These are phyloP conservation scores for Schizopora paradoxa DNA, from an alignment of 1,284 basidiomycete genomes.

Conservation along the genomic window DNA sequence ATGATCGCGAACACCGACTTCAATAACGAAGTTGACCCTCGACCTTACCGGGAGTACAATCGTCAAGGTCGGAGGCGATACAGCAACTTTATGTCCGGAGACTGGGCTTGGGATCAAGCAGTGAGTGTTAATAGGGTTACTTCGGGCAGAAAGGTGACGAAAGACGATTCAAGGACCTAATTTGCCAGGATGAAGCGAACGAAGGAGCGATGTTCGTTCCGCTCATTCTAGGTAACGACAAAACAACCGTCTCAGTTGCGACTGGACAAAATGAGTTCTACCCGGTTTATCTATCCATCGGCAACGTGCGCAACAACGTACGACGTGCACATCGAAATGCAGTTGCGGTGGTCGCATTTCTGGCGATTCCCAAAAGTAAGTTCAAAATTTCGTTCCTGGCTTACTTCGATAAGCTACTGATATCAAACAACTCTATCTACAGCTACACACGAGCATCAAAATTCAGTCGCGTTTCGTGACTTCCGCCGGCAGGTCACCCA, in stretches of 20 bases:
- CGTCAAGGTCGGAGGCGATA: slow-evolving; percentile 19
- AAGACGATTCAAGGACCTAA: slow-evolving; percentile 23
- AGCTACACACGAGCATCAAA: too few relatives aligned
- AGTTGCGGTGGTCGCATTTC: slow-evolving; percentile 27
- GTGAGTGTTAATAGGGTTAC: slow-evolving; percentile 20
- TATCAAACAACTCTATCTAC: too few relatives aligned
- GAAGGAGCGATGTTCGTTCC: slow-evolving; percentile 30
- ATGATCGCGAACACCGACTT: slow-evolving; percentile 29
- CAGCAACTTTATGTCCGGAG: slow-evolving; percentile 32
- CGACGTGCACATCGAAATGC: slow-evolving; percentile 26
- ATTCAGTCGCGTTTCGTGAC: not conserved
- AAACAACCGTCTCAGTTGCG: slow-evolving; percentile 34
- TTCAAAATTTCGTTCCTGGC: slow-evolving; percentile 5
- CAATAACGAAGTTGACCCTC: slow-evolving; percentile 25
- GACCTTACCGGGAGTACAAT: slow-evolving; percentile 24
- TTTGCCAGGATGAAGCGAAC: slow-evolving; percentile 22
- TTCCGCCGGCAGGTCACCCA: not conserved
- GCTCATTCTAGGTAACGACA: slow-evolving; percentile 32
- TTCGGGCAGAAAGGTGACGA: not conserved
- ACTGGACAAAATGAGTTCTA: slow-evolving; percentile 34
- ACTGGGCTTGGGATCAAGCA: slow-evolving; percentile 32
- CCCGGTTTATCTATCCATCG: slow-evolving; percentile 28
- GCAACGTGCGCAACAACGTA: slow-evolving; percentile 29
- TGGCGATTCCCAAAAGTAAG: slow-evolving; percentile 32
- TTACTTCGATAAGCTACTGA: too few relatives aligned